A percentile compares a stretch with the other conserved stretches of the same genome.
Evolutionary conservation across 371 early-diverging fungal genomes (phyloP).

Genomic region (Haplosporangium sp.): DNA sequence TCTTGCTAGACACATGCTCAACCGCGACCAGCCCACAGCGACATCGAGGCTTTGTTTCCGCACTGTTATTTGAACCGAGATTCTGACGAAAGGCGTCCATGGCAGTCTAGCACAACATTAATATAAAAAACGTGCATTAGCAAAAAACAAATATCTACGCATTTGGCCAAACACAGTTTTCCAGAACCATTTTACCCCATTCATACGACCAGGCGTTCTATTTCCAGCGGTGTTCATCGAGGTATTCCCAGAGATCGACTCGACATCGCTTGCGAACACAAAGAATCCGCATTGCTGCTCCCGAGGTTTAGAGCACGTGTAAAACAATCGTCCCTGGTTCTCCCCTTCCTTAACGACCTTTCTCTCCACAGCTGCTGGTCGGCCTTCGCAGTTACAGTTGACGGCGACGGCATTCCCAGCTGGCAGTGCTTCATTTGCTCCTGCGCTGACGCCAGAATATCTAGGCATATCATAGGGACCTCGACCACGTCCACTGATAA

Average conservation of each 20-base stretch:
- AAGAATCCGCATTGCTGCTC: slow-evolving; percentile 64
- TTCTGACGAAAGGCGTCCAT: slow-evolving; percentile 27
- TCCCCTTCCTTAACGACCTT: slow-evolving; percentile 67
- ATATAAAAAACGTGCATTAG: background rate
- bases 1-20: slow-evolving; percentile 54
- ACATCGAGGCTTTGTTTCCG: slow-evolving; percentile 58
- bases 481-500: background rate
- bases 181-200: slow-evolving; percentile 2
- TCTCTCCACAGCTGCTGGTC: slow-evolving; percentile 53
- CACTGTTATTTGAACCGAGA: slow-evolving; percentile 12
- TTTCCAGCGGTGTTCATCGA: background rate
- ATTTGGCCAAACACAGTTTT: too few species aligned
- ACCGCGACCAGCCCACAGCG: slow-evolving; percentile 63
- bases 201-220: background rate
- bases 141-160: background rate
- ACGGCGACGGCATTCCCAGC: background rate
- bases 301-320: slow-evolving; percentile 56
- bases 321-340: slow-evolving; percentile 71
- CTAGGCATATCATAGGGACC: background rate
- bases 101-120: background rate
- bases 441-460: background rate
- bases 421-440: background rate
- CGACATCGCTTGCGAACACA: slow-evolving; percentile 58
- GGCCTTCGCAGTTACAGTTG: slow-evolving; percentile 57
- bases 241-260: slow-evolving; percentile 7